A percentile compares a stretch with the other conserved stretches of the same genome.
Conservation (phyloP, 2,329 filamentous ascomycete genomes). For the Xylaria digitata region DNA sequence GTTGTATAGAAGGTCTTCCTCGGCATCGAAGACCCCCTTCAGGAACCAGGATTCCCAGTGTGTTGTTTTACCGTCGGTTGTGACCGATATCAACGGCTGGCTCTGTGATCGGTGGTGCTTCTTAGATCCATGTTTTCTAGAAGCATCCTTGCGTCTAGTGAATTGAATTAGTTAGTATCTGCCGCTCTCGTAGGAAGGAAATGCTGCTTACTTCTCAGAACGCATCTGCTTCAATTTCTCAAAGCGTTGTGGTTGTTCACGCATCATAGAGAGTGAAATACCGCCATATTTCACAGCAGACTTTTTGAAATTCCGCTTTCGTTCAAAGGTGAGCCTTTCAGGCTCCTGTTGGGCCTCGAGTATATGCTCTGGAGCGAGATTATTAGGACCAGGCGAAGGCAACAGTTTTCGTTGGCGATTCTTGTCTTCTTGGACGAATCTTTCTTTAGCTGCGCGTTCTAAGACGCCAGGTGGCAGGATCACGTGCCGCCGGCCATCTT, state of each 20-base stretch:
- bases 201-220: neutral
- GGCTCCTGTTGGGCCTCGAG: neutral
- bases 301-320: neutral
- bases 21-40: conserved; percentile 18
- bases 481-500: conserved; percentile 3
- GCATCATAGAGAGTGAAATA: conserved; percentile 8
- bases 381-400: conserved; percentile 4
- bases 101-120: neutral
- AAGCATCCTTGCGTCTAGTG: neutral
- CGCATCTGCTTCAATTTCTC: neutral
- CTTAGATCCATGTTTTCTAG: neutral
- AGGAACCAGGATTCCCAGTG: conserved; percentile 14
- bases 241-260: neutral
- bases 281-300: neutral
- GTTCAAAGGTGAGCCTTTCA: neutral
- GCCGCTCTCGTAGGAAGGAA: neutral
- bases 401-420: conserved; percentile 2
- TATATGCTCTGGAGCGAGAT: neutral
- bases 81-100: too few relatives aligned
- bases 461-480: neutral
- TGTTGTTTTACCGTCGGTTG: neutral
- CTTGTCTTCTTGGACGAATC: neutral
- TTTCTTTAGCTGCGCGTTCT: neutral
- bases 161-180: neutral
- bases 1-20: conserved; percentile 22